phyloP scores from a whole-genome alignment of 2,329 filamentous ascomycete genomes.

The Sporothrix phasma region DNA sequence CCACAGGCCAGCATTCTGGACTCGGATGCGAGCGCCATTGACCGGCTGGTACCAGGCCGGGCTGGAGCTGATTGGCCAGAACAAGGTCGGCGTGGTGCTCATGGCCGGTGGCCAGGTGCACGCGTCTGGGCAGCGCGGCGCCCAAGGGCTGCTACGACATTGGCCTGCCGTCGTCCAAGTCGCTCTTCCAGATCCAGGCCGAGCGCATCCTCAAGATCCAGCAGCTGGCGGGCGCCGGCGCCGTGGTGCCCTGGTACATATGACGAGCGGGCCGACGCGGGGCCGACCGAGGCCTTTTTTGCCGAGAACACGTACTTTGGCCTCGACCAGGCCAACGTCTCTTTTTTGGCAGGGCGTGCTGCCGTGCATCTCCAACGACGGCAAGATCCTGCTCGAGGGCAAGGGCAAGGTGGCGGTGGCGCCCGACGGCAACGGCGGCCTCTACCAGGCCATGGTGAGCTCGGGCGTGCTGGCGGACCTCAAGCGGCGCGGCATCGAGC shows the following conservation, averaged over 20 bases:
- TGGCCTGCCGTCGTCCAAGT: slow-evolving; percentile 83
- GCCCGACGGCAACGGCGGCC: slow-evolving; percentile 91
- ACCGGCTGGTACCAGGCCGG: slow-evolving; percentile 77
- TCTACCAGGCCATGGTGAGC: slow-evolving; percentile 83
- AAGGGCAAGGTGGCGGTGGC: slow-evolving; percentile 89
- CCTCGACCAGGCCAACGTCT: slow-evolving; percentile 70
- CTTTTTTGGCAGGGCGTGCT: slow-evolving; percentile 94
- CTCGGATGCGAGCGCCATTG: slow-evolving; percentile 65
- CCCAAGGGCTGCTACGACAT: slow-evolving; percentile 98
- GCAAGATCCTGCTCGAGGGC: slow-evolving; percentile 88
- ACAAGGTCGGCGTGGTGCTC: slow-evolving; percentile 75
- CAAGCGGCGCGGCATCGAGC: slow-evolving; percentile 77
- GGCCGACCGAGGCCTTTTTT: slow-evolving; percentile 89
- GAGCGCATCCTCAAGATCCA: slow-evolving; percentile 87
- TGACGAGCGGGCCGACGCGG: slow-evolving; percentile 94
- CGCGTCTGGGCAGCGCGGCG: slow-evolving; percentile 82
- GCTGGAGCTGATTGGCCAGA: slow-evolving; percentile 67
- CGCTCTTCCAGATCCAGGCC: slow-evolving; percentile 93
- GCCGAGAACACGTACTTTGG: slow-evolving; percentile 85
- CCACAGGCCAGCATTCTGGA: slow-evolving; percentile 87
- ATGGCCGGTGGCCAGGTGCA: slow-evolving; percentile 98
- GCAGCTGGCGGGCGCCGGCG: slow-evolving; percentile 50
- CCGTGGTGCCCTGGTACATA: slow-evolving; percentile 94
- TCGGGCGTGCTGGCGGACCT: slow-evolving; percentile 79
- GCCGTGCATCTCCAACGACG: slow-evolving; percentile 93